Base-by-base conservation (phyloP, 495 filamentous ascomycete species). In the Annulohypoxylon nitens region DNA sequence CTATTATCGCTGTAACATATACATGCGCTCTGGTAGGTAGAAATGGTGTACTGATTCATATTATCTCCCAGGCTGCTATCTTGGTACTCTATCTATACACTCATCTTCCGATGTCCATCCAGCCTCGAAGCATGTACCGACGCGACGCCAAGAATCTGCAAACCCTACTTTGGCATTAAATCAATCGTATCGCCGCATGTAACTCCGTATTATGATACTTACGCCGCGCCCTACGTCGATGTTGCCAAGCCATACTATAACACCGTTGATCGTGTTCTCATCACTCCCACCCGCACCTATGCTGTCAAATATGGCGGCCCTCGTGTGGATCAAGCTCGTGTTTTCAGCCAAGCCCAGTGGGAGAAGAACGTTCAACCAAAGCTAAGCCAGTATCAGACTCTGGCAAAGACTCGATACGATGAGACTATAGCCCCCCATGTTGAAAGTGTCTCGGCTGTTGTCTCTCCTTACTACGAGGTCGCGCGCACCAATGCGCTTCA, bases 61-160 rank as follows among this genome's bases (percentile, higher is more conserved):
- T 63, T 60, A 3, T 39, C 30, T 41, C 6, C 8, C 78, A 98
- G 95, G 70, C 78, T 97, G 1, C 78, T 90, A 61, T 89, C 92
- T 8, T 99, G 96, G 96, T 97, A 97, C 77, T 85, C 88, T 1
- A 88, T 97, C 57, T 75, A 93, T 63, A 96, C 93, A 3, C 84
- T 94, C 18, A 81, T 94, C 55, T 89, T 99, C 75, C 89, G 91
- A 26, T 99, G 97, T 79, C 97, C 96, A 10, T 85, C 91, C 20
- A 86, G 86, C 12, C 81, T 89, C 58, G 85, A 89, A 18, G 87
- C 88, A 2, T 83, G 95, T 75, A 90, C 86, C 53, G 87, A 91
- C 26, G 79, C 85, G 23, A 94, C 94, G 10, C 93, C 95, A 2
- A 84, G 81, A 57, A 88, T 98, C 34, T 99, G 97, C 85, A 91